Base-by-base conservation (phyloP, 768 basidiomycete species). In the Hypholoma fasciculare region DNA sequence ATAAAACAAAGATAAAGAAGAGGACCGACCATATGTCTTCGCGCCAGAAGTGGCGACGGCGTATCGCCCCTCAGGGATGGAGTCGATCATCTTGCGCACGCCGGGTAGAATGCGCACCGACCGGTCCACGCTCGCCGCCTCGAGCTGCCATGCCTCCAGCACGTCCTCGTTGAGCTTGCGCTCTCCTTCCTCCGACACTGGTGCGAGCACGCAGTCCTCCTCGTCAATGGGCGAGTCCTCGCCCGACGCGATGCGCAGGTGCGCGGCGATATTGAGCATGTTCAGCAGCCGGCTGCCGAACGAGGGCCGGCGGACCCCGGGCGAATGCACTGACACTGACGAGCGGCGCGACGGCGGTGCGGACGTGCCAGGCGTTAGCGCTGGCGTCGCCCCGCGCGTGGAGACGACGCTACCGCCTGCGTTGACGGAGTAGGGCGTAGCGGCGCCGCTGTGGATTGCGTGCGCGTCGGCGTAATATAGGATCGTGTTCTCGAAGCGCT, bases 1-100 rank as follows among this genome's bases (percentile, higher is more conserved):
- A n/a, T n/a, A 14, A 6, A 39, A 11, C 16, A n/a, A 49, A 42
- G 17, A 47, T 13, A 36, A 7, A 13, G 30, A 37, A 23, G n/a
- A 23, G 36, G 48, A 50, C 80, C 59, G 65, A 85, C 82, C 82
- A 59, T 88, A 88, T 1, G 86, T 89, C 69, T 83, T 86, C 3
- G 89, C 88, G 4, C 87, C 88, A 0, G 87, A 88, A 0, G 89
- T 90, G 2, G 88, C 88, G 16, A 90, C 86, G 17, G 87, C 88
- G 65, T 85, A 90, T 42, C 76, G 77, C n/a, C 82, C 86, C 52
- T 76, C 71, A 4, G 89, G 88, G 51, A 91, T 78, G 6, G 86
- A 84, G 54, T 79, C 76, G 60, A 91, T 86, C 76, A 91, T 77
- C 58, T 71, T 74, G 66, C 77, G 77, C 3, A 90, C 89, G 40